phyloP scores from a whole-genome alignment of 768 basidiomycete genomes.

The Wakefieldia striispora region DNA sequence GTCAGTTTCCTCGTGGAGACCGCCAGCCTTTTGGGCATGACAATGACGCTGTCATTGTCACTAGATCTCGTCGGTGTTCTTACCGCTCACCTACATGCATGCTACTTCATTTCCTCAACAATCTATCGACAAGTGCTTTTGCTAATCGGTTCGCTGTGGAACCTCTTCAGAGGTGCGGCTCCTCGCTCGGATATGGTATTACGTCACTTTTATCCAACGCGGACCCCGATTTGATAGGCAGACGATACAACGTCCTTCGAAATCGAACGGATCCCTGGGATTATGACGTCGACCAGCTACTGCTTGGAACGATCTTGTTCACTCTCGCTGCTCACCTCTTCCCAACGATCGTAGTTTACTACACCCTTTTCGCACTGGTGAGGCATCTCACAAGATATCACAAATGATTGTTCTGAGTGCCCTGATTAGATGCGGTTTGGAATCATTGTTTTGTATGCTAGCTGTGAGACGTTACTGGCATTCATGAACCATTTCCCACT shows the following conservation, averaged over 20 bases:
- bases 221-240: conserved; percentile 50
- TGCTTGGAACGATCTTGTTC: conserved; percentile 92
- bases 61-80: conserved; percentile 65
- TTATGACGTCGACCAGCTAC: conserved; percentile 89
- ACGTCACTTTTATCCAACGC: neutral
- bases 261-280: conserved; percentile 87
- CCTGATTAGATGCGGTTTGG: conserved; percentile 47
- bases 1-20: conserved; percentile 35
- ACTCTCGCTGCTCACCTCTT: conserved; percentile 77
- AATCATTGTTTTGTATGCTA: conserved; percentile 58
- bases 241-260: conserved; percentile 82
- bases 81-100: conserved; percentile 70
- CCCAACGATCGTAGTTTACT: conserved; percentile 86
- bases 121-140: conserved; percentile 62
- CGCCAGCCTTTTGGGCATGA: conserved; percentile 47
- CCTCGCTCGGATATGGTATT: neutral
- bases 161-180: conserved; percentile 78
- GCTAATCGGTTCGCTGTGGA: conserved; percentile 71
- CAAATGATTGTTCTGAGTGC: neutral
- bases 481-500: conserved; percentile 93
- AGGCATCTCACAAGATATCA: neutral
- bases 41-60: conserved; percentile 62
- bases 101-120: conserved; percentile 59
- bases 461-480: conserved; percentile 61
- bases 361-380: conserved; percentile 74